Evolutionary conservation across 108 stramenopile species (phyloP), one percentile per base, ranked within the genome.

Genomic region (Skeletonema costatum): DNA sequence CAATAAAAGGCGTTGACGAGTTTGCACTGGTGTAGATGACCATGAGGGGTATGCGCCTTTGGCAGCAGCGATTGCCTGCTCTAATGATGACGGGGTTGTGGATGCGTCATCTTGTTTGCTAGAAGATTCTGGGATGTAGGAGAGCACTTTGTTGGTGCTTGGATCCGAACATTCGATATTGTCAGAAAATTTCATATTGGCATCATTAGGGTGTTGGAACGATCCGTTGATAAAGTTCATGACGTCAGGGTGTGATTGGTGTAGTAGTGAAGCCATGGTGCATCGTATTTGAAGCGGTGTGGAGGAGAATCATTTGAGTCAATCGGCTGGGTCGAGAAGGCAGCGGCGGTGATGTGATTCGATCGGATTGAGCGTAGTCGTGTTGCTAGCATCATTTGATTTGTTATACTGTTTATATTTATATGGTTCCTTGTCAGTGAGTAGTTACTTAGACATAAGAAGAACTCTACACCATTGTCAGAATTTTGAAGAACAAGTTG

Each of bases 11-110:
- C 89, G 80, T 69, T 90, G 88, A 29, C 93, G 82, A 31, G 74
- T 81, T 70, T 90, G 87, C 13, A 89, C 66, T n/a, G 93, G 86
- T 14, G 89, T 88, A 13, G 41, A 50, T 30, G 83, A 87, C 93
- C 93, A 94, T 9, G 80, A 70, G 30, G 77, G 79, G 64, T 78
- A 90, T 13, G 93, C 91, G 3, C 60, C 66, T 32, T 80, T 69
- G 60, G 93, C 90, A 5, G 68, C 64, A 3, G 11, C 29, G 14
- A 90, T 80, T 2, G 89, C 82, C 6, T 38, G 14, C 17, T 85
- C 42, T 14, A 90, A 71, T 62, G 86, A 85, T 1, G 74, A 50
- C 29, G 65, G 84, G 59, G 36, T 21, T n/a, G 70, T 70, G 29
- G 60, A 0, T 61, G 31, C 11, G 1, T 32, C 12, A 66, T 60